phyloP scores from a whole-genome alignment of 2,329 filamentous ascomycete genomes.

The Penicillium sp. region DNA sequence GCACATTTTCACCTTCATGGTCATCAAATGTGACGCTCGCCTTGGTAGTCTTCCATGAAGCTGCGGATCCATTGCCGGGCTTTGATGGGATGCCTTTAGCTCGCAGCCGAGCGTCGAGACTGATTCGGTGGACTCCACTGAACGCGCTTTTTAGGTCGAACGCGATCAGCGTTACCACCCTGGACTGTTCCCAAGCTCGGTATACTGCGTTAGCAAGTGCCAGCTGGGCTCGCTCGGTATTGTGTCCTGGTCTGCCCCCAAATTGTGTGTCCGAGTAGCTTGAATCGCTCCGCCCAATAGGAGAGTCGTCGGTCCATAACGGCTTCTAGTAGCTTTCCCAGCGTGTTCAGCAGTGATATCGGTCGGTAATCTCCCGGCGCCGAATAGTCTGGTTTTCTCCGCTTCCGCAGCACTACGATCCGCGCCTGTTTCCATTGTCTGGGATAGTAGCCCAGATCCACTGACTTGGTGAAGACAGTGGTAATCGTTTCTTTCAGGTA shows the following conservation, averaged over 20 bases:
- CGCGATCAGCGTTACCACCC: neutral
- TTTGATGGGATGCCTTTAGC: neutral
- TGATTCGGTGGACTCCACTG: neutral
- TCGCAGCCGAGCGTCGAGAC: neutral
- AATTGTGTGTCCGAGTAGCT: constrained; percentile 21
- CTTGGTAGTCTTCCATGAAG: neutral
- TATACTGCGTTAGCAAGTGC: no score
- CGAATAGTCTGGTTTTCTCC: neutral
- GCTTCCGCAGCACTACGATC: neutral
- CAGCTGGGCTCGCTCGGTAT: no score
- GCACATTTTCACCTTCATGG: neutral
- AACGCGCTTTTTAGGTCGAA: neutral
- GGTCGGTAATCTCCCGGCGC: neutral
- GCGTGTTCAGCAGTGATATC: neutral
- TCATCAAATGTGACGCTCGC: no score
- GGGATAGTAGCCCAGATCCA: constrained; percentile 1
- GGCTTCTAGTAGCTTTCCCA: neutral
- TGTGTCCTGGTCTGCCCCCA: constrained; percentile 14
- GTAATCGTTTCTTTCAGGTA: no score
- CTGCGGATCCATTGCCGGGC: neutral
- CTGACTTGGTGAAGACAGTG: no score
- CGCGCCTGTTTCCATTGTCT: neutral
- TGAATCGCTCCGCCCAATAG: constrained; percentile 14
- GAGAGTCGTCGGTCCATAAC: constrained; percentile 16
- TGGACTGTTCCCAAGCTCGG: neutral